Evolutionary conservation across 2,329 filamentous ascomycete species (phyloP), one percentile per base, ranked within the genome.

Genomic region (Xylariaceae sp.): DNA sequence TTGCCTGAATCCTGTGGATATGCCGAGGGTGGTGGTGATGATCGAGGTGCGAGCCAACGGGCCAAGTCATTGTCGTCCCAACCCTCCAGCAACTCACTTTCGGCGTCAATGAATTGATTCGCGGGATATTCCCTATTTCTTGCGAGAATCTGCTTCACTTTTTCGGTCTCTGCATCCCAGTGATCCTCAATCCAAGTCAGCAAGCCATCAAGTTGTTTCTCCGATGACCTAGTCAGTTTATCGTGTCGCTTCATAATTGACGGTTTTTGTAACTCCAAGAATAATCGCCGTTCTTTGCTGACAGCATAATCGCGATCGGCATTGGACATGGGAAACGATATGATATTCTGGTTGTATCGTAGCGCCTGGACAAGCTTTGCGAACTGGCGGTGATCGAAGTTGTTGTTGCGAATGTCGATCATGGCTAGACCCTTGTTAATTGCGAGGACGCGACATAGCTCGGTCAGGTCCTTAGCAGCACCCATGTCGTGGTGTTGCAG

Each of bases 401-500:
- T 78, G 61, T 84, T 84, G 63, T 78, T 77, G 47, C 80, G 78
- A 64, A 80, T 82, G 67, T 85, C 82, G 13, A 85, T 70, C 56
- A 80, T 81, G 34, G 75, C 74, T 2, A 85, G 74, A 0, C 76
- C 76, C 60, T 71, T 73, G 67, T 83, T 84, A 35, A 71, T 69
- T 4, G 76, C 74, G 13, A 85, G 75, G 1, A 79, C 78, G 47
- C 75, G 76, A 47, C 80, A 81, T 48, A 83, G 67, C 53, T 80
- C 78, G 11, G 66, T 69, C 53, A 72, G 58, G 55, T 73, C 71
- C 42, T 71, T 67, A 13, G 65, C 68, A n/a, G 70, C 70, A 30
- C 80, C 82, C 17, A 81, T 78, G 58, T 83, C 82, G 63, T 85
- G 82, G 67, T 81, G 84, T 62, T 81, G 78, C 51, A 85, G 75